These are phyloP conservation scores for Penicillium sp. DNA, from an alignment of 2,329 filamentous ascomycete genomes.

Conservation along the genomic window DNA sequence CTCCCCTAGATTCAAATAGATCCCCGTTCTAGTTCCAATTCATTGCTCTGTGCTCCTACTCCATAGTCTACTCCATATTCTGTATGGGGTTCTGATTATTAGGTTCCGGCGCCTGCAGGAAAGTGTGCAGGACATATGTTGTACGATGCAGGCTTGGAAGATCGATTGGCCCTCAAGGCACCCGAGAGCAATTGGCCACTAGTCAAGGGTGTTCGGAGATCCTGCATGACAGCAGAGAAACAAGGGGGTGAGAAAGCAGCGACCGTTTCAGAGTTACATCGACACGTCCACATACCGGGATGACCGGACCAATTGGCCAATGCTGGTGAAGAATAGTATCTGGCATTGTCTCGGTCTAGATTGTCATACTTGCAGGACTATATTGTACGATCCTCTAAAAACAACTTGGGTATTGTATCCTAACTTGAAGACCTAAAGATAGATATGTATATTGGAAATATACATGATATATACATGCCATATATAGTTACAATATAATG, in stretches of 20 bases:
- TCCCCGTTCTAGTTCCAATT: background rate
- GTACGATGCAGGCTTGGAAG: background rate
- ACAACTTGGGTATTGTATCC: background rate
- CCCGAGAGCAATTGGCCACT: conserved; percentile 5
- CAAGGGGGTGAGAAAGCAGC: conserved; percentile 18
- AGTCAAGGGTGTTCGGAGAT: background rate
- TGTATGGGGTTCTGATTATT: background rate
- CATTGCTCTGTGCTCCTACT: background rate
- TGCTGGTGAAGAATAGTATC: background rate
- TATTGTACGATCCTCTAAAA: background rate
- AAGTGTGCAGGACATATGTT: background rate
- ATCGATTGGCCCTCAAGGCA: background rate
- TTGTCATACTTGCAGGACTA: background rate
- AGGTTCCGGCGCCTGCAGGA: background rate
- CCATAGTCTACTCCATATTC: background rate
- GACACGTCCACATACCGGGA: conserved; percentile 11
- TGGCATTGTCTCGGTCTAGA: background rate
- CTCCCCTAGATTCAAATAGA: conserved; percentile 8
- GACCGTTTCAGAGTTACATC: conserved; percentile 25
- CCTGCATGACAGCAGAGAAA: conserved; percentile 6
- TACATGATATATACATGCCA: background rate
- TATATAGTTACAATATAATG: background rate
- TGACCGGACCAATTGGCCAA: background rate
- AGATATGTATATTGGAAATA: background rate
- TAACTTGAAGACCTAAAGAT: background rate